These are phyloP conservation scores for Phoenix dactylifera DNA, from an alignment of 176 grass and related monocot species.

Conservation along the genomic window DNA sequence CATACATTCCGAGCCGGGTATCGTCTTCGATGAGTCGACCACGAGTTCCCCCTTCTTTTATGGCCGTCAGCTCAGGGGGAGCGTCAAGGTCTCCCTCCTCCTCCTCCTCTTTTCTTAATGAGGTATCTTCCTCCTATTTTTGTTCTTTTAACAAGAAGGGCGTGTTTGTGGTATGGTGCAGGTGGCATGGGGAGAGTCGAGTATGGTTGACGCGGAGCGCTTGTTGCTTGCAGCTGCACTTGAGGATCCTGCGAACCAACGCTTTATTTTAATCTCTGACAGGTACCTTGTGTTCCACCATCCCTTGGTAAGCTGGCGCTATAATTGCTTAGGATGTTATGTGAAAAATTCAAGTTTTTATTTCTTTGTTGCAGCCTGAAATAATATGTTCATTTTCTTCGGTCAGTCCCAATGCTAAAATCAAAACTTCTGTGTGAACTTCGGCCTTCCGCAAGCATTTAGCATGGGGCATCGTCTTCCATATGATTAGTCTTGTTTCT, in stretches of 20 bases:
- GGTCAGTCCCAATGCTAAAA: no score
- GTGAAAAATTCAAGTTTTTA: no score
- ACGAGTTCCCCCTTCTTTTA: conserved; percentile 73
- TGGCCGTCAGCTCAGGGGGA: conserved; percentile 50
- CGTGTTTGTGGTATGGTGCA: conserved; percentile 23
- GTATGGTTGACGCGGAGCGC: conserved; percentile 87
- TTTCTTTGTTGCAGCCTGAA: no score
- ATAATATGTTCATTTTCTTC: no score
- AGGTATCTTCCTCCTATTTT: not conserved
- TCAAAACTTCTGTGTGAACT: no score
- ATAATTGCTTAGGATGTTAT: no score
- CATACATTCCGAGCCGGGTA: conserved; percentile 79
- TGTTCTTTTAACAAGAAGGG: not conserved
- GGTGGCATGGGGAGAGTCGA: conserved; percentile 83
- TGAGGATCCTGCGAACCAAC: conserved; percentile 66
- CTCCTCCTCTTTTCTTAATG: not conserved
- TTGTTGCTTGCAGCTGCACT: conserved; percentile 62
- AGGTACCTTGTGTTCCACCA: conserved; percentile 24
- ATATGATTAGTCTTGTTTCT: no score
- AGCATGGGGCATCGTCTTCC: no score
- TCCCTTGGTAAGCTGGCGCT: not conserved
- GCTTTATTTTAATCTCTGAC: conserved; percentile 85
- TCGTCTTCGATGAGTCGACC: conserved; percentile 62
- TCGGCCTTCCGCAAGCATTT: no score
- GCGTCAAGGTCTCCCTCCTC: conserved; percentile 50